Conservation (phyloP, 257 asterid species). For the Verbena officinalis region DNA sequence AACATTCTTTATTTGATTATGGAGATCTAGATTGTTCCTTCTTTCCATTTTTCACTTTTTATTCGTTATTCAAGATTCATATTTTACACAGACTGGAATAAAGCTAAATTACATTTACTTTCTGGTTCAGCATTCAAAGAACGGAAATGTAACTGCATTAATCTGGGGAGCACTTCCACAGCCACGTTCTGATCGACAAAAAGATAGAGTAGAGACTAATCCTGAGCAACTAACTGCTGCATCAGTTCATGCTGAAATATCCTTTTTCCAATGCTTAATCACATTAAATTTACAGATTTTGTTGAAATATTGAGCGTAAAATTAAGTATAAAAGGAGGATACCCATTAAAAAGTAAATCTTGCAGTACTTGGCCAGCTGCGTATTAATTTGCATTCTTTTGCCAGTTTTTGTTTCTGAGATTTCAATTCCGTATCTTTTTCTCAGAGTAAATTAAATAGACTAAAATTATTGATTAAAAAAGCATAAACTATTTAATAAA, state of each 20-base stretch:
- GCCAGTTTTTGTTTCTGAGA: background rate
- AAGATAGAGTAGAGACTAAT: constrained; percentile 97
- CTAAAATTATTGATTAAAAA: background rate
- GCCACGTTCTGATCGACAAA: constrained; percentile 92
- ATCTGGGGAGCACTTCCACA: constrained; percentile 99
- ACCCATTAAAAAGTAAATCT: background rate
- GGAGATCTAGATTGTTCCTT: too few relatives aligned
- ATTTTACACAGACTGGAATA: too few relatives aligned
- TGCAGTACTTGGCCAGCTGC: background rate
- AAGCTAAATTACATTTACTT: constrained; percentile 23
- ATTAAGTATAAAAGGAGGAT: constrained; percentile 3
- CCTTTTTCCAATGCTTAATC: constrained; percentile 49
- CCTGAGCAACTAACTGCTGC: constrained; percentile 99
- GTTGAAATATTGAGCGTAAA: constrained; percentile 1
- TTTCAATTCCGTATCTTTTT: background rate
- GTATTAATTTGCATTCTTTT: background rate
- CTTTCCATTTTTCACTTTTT: too few relatives aligned
- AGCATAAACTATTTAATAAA: constrained; percentile 4
- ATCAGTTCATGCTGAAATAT: constrained; percentile 94
- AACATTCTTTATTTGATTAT: too few relatives aligned
- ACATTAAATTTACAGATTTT: constrained; percentile 1
- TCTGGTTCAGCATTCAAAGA: constrained; percentile 63
- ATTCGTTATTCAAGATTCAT: too few relatives aligned
- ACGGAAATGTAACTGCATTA: constrained; percentile 74
- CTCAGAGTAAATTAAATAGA: background rate